Evolutionary conservation across 345 rosid species (phyloP), one percentile per base, ranked within the genome.

Genomic region (Hibiscus syriacus): DNA sequence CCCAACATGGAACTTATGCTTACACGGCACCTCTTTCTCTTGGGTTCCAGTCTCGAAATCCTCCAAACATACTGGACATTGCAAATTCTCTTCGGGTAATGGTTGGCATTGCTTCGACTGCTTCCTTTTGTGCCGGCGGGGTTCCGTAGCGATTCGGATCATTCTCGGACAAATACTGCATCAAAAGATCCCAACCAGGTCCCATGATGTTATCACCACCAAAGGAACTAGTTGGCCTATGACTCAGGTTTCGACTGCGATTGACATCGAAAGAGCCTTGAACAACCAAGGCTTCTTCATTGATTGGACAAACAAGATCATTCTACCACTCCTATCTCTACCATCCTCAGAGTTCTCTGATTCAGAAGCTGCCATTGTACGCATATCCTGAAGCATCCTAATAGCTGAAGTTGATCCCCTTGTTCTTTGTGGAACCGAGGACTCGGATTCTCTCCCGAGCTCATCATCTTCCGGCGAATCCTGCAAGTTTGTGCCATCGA

Each of bases 1-100:
- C 3, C 10, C 72, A 20, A 23, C 16, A 64, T 87, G 90, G 66
- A 85, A 87, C 63, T 82, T 82, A 56, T 87, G 88, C 59, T 80
- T 82, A 58, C 85, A 87, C 2, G 85, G 85, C 82, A 82, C 83
- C 72, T 80, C 83, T 73, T 79, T 84, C 5, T 85, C 93, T 69
- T 81, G 80, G 53, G 59, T 69, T 68, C 89, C 97, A 46, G 80
- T 70, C 30, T 76, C 81, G 41, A 88, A 79, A 25, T 82, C 87
- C 61, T 86, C 86, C 74, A 87, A 53, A 32, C 89, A 84, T 0
- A 84, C 62, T 0, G 82, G 61, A 70, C 89, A 87, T 23, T 80
- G 79, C 45, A 64, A 43, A 27, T 26, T 67, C 20, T 79, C 75
- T 0, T 67, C 55, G 20, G 80, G 60, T 36, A 0, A 80, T 77